Base-by-base conservation (phyloP, 768 basidiomycete genomes). In the Chalciporus pseudorubinellus region DNA sequence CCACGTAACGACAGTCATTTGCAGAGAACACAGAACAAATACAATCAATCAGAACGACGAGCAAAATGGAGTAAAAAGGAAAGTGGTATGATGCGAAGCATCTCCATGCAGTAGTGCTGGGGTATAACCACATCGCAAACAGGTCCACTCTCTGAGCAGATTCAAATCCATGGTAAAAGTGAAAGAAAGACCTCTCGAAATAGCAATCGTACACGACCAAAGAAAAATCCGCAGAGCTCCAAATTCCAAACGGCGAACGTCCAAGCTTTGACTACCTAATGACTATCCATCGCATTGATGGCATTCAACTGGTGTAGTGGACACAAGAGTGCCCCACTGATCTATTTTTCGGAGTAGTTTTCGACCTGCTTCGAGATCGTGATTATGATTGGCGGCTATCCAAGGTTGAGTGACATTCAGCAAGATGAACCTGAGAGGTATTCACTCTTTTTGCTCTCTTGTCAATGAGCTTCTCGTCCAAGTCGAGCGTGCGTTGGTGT, bases 371-470 rank as follows among this genome's bases (percentile, higher is more conserved):
- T 46, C 22, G 59, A 60, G 19, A 64, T 58, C 6, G 44, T 19
- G 33, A 63, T 48, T 19, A 45, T 6, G 47, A 63, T 58, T 0
- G 62, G 59, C 1, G 59, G 51, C 62, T 62, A 19, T 29, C 1
- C 18, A n/a, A 24, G 26, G 5, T 26, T 26, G 7, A 26, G 26
- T 7, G 26, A 1, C 6, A 3, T 26, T 26, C 9, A 6, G 26
- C 26, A 26, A 26, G 6, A 26, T 6, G 9, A 26, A 9, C 26
- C 26, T 9, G 7, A 26, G 9, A 24, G 24, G 24, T 9, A 26
- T 9, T 26, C 26, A 63, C 61, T 12, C 33, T 50, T 18, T 41
- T 55, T 34, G 26, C 11, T 2, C 24, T 34, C 1, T 34, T 19
- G 3, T 58, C 50, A 8, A 63, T 43, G 28, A 60, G 38, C 3